phyloP scores from a whole-genome alignment of 2,329 filamentous ascomycete genomes.

The Graphilbum sp. region DNA sequence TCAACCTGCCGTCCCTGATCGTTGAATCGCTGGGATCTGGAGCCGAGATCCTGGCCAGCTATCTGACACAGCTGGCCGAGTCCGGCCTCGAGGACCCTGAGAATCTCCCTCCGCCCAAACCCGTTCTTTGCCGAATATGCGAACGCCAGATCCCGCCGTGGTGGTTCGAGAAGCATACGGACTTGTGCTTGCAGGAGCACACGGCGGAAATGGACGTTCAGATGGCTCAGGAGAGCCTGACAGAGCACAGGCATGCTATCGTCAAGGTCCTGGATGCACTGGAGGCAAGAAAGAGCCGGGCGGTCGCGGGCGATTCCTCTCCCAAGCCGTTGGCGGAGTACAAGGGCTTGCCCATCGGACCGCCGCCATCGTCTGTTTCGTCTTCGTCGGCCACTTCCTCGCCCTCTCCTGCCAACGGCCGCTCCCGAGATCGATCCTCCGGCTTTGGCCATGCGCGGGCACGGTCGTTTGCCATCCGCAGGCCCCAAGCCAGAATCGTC shows the following conservation, averaged over 20 bases:
- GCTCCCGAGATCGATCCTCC: conserved; percentile 53
- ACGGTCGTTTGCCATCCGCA: conserved; percentile 77
- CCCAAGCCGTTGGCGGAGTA: conserved; percentile 55
- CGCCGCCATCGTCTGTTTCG: conserved; percentile 46
- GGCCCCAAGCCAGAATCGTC: conserved; percentile 83
- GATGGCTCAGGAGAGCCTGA: conserved; percentile 79
- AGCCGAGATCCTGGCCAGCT: conserved; percentile 85
- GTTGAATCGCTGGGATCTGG: conserved; percentile 90
- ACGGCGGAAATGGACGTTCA: conserved; percentile 96
- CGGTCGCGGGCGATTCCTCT: conserved; percentile 35
- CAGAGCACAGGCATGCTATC: conserved; percentile 84
- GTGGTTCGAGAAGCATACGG: conserved; percentile 99
- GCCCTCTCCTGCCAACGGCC: conserved; percentile 52
- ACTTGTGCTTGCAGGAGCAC: conserved; percentile 89
- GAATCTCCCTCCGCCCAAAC: conserved; percentile 62
- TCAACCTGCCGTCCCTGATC: conserved; percentile 76
- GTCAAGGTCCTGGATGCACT: conserved; percentile 89
- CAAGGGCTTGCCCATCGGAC: conserved; percentile 73
- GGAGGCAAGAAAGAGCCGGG: conserved; percentile 58
- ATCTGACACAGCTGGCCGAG: conserved; percentile 80
- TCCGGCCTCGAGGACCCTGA: conserved; percentile 59
- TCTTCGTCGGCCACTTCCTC: conserved; percentile 31
- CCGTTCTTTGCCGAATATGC: conserved; percentile 89
- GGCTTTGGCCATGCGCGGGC: conserved; percentile 67
- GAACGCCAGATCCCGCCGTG: conserved; percentile 93